Evolutionary conservation across 1,284 basidiomycete genomes (phyloP).

Genomic region (Cutaneotrichosporon cutaneum): DNA sequence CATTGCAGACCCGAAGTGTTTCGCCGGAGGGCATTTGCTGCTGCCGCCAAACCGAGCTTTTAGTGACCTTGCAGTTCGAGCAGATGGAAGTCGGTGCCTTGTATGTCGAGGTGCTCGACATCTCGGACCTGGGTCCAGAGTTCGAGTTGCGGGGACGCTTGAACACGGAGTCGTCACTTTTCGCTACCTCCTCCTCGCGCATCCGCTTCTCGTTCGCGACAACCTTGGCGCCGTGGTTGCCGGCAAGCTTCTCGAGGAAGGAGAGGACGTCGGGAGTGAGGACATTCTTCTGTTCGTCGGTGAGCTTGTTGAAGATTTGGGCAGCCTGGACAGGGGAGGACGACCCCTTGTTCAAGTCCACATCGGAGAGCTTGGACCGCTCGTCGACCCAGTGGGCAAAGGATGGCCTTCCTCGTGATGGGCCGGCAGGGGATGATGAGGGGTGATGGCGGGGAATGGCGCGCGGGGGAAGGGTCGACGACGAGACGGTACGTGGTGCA

Average conservation of each 20-base stretch:
- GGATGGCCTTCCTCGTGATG: not conserved
- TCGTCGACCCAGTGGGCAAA: not conserved
- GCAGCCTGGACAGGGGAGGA: constrained; percentile 1
- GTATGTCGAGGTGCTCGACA: not conserved
- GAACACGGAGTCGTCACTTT: constrained; percentile 12
- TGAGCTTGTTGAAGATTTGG: not conserved
- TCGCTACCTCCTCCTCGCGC: constrained; percentile 2
- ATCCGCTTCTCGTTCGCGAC: constrained; percentile 16
- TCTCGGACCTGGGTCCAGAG: not conserved
- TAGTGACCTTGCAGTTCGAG: constrained; percentile 47
- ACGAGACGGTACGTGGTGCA: constrained; percentile 5
- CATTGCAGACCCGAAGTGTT: constrained; percentile 48
- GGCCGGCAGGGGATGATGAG: constrained; percentile 3
- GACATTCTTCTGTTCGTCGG: not conserved
- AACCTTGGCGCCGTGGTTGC: constrained; percentile 20
- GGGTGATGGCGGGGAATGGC: constrained; percentile 3
- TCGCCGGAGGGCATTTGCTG: constrained; percentile 43
- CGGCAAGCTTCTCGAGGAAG: constrained; percentile 37
- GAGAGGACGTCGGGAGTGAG: constrained; percentile 36
- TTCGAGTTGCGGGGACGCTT: constrained; percentile 12
- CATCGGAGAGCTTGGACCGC: not conserved
- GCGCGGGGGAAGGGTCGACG: constrained; percentile 12
- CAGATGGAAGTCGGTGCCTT: constrained; percentile 27
- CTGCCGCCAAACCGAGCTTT: constrained; percentile 47
- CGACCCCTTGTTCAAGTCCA: constrained; percentile 3